Percentiles rank a stretch among this genome's conserved stretches.
Evolutionary conservation across 352 stramenopile species (phyloP).

Genomic region (Globisporangium nunn): DNA sequence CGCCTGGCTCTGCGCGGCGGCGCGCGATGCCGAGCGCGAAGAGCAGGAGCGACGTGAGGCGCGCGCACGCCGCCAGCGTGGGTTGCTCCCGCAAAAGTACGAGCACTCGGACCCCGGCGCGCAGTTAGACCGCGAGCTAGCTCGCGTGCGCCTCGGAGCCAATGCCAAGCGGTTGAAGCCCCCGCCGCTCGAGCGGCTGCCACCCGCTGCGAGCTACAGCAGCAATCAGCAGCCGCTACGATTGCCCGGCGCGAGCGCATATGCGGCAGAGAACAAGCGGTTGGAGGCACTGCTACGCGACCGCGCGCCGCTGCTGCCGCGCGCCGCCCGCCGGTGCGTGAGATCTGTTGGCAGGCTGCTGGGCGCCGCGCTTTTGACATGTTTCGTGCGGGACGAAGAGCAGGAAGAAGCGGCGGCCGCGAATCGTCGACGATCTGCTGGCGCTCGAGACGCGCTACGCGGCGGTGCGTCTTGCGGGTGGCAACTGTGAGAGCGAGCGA

Average conservation of each 20-base stretch:
- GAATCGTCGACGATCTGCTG: slow-evolving; percentile 72
- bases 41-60: slow-evolving; percentile 94
- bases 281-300: slow-evolving; percentile 41
- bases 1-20: slow-evolving; percentile 52
- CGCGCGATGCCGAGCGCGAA: slow-evolving; percentile 46
- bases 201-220: slow-evolving; percentile 9
- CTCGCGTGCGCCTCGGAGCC: slow-evolving; percentile 23
- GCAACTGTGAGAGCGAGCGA: too few species aligned
- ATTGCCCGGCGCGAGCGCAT: slow-evolving; percentile 21
- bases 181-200: not conserved
- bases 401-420: slow-evolving; percentile 44
- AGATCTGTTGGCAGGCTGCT: not conserved
- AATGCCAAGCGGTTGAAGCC: not conserved
- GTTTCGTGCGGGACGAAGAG: not conserved
- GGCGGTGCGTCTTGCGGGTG: slow-evolving; percentile 12
- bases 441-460: slow-evolving; percentile 47
- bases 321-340: not conserved
- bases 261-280: slow-evolving; percentile 58
- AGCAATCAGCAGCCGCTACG: slow-evolving; percentile 18
- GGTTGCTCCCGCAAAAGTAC: slow-evolving; percentile 51
- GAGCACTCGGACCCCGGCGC: slow-evolving; percentile 27
- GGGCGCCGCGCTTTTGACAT: not conserved
- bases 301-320: slow-evolving; percentile 12
- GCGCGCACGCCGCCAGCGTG: slow-evolving; percentile 87
- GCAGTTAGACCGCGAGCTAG: slow-evolving; percentile 47